Evolutionary conservation across 495 filamentous ascomycete genomes (phyloP), one percentile per base, ranked within the genome.

Genomic region (Parmelia sp.): DNA sequence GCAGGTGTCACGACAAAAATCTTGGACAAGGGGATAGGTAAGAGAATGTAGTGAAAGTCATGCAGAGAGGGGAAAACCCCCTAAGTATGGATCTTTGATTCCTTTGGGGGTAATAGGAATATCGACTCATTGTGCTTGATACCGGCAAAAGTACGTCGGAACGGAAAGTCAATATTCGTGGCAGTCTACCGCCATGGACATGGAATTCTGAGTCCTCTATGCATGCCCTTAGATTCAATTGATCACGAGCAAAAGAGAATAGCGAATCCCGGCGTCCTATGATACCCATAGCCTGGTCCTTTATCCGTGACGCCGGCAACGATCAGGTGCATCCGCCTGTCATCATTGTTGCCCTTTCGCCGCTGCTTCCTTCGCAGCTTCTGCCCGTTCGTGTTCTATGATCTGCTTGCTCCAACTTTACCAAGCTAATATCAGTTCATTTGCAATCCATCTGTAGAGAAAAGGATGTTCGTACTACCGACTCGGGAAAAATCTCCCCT

Each of bases 401-500:
- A 97, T 92, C 73, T 97, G 88, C 73, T 82, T 91, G 78, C 86
- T 93, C 94, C 94, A 97, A 74, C 92, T 96, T 72, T 42, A 67
- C 57, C 12, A 55, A 36, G 60, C 45, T 27, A 66, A 31, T 66
- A 61, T 70, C 57, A 72, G 68, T 40, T 57, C 36, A 14, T 53
- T 3, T 9, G 2, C n/a, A 51, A 15, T 25, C 14, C 56, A 4
- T 8, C 4, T n/a, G 19, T 15, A 58, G 51, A 42, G 11, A 49
- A 35, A 37, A 35, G 21, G 15, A n/a, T 47, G 27, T 66, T 59
- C 92, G 71, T 81, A 93, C 94, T 95, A 89, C 86, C 95, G 87
- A 80, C 92, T 97, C 29, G 94, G 95, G 79, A 85, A 97, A 83
- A 97, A 97, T 68, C 91, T 81, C 66, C 83, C 86, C 42, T 85